Evolutionary conservation across 1,139 yeast genomes (phyloP).

Genomic region (Ogataea hybrid): DNA sequence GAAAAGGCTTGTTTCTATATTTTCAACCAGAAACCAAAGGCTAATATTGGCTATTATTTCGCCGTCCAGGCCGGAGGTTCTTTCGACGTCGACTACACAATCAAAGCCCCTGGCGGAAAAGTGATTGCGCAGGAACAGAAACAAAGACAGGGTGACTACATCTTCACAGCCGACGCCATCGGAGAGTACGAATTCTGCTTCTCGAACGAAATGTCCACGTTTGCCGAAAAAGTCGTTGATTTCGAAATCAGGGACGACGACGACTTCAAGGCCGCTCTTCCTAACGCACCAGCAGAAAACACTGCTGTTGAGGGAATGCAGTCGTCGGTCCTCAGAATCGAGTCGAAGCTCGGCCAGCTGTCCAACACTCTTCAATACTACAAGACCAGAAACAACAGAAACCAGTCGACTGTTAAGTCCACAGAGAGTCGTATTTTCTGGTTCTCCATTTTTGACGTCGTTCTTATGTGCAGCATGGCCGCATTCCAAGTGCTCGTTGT

Average conservation of each 20-base stretch:
- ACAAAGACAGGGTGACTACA: slow-evolving; percentile 84
- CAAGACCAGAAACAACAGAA: slow-evolving; percentile 89
- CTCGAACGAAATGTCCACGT: slow-evolving; percentile 81
- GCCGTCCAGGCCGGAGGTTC: slow-evolving; percentile 92
- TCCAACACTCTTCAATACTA: slow-evolving; percentile 73
- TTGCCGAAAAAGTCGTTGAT: slow-evolving; percentile 85
- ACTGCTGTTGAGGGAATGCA: slow-evolving; percentile 62
- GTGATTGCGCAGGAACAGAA: slow-evolving; percentile 57
- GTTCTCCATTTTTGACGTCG: slow-evolving; percentile 79
- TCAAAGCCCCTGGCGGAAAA: slow-evolving; percentile 66
- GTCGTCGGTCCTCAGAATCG: slow-evolving; percentile 58
- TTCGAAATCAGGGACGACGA: slow-evolving; percentile 71
- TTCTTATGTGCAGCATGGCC: slow-evolving; percentile 85
- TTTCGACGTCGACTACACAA: slow-evolving; percentile 77
- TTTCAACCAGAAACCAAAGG: slow-evolving; percentile 60
- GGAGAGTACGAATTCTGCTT: slow-evolving; percentile 97
- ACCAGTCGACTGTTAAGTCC: slow-evolving; percentile 85
- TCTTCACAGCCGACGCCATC: slow-evolving; percentile 58
- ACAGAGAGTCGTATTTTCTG: slow-evolving; percentile 85
- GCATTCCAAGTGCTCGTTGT: slow-evolving; percentile 78
- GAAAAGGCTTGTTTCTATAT: slow-evolving; percentile 77
- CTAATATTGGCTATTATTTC: slow-evolving; percentile 77
- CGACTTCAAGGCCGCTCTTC: slow-evolving; percentile 66
- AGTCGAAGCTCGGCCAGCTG: slow-evolving; percentile 62
- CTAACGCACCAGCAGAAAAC: slow-evolving; percentile 59